Evolutionary conservation across 106 monocot genomes (phyloP).

Genomic region (Chionographis japonica): DNA sequence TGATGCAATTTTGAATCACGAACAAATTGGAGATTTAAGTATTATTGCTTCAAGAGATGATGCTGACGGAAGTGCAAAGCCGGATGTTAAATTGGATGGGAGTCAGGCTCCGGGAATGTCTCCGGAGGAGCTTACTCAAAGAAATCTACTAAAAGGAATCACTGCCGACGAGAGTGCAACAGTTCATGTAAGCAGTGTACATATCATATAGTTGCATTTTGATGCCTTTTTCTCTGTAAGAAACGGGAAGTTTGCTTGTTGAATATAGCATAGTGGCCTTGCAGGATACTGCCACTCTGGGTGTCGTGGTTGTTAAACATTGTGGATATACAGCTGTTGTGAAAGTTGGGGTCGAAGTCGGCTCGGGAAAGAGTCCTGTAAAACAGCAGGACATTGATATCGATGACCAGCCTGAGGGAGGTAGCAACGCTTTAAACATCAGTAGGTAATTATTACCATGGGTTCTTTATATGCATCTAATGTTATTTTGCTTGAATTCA

Average conservation of each 20-base stretch:
- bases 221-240: neutral
- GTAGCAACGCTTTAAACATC: constrained; percentile 81
- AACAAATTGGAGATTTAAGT: constrained; percentile 62
- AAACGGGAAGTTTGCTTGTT: neutral
- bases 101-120: constrained; percentile 43
- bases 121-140: constrained; percentile 44
- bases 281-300: constrained; percentile 89
- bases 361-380: constrained; percentile 13
- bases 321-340: constrained; percentile 84
- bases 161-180: constrained; percentile 92
- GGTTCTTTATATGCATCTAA: neutral
- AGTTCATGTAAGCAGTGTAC: constrained; percentile 56
- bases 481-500: neutral
- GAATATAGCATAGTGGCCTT: constrained; percentile 11
- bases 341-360: constrained; percentile 53
- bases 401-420: constrained; percentile 83
- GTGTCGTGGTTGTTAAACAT: constrained; percentile 75
- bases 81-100: constrained; percentile 61
- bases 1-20: constrained; percentile 27
- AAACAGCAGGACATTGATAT: constrained; percentile 49
- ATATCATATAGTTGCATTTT: neutral
- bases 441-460: constrained; percentile 51
- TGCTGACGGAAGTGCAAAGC: constrained; percentile 57
- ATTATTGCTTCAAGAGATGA: constrained; percentile 64
- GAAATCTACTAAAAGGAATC: constrained; percentile 85